phyloP scores from a whole-genome alignment of 805 yeast species.

The Kuraishia molischiana region DNA sequence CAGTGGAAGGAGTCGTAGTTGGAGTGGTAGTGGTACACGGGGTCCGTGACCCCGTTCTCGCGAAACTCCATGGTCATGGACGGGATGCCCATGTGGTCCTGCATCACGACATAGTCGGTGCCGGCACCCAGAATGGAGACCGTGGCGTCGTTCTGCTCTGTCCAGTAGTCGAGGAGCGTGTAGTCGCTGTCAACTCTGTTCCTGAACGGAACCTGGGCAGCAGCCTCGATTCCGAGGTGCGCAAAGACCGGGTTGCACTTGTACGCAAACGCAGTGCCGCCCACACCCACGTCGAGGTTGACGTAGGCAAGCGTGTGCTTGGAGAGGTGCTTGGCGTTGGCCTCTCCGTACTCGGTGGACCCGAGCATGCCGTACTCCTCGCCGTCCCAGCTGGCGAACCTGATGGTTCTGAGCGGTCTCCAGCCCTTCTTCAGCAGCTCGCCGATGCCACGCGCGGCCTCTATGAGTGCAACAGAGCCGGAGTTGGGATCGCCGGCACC shows the following conservation, averaged over 20 bases:
- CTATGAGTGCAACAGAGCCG: slow-evolving; percentile 39
- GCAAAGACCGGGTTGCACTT: slow-evolving; percentile 50
- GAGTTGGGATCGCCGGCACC: slow-evolving; percentile 44
- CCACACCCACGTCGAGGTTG: slow-evolving; percentile 41
- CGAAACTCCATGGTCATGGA: slow-evolving; percentile 39
- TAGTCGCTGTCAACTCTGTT: slow-evolving; percentile 22
- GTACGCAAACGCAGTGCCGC: slow-evolving; percentile 38
- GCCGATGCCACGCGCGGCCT: slow-evolving; percentile 41
- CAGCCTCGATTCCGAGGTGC: slow-evolving; percentile 30
- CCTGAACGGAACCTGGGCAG: slow-evolving; percentile 35
- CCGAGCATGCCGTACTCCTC: slow-evolving; percentile 42
- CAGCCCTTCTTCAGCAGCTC: slow-evolving; percentile 33
- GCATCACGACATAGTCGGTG: slow-evolving; percentile 50
- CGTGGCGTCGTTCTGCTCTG: slow-evolving; percentile 21
- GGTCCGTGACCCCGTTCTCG: slow-evolving; percentile 26
- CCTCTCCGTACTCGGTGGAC: slow-evolving; percentile 48
- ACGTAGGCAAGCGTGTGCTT: slow-evolving; percentile 38
- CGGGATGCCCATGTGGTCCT: slow-evolving; percentile 60
- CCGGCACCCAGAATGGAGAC: slow-evolving; percentile 37
- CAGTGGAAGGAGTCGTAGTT: slow-evolving; percentile 49
- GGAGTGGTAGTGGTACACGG: slow-evolving; percentile 50
- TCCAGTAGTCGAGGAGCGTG: slow-evolving; percentile 41
- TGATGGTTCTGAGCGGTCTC: slow-evolving; percentile 30
- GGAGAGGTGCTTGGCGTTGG: slow-evolving; percentile 26
- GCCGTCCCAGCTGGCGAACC: slow-evolving; percentile 31